phyloP scores from a whole-genome alignment of 2,329 filamentous ascomycete genomes.

The Alternaria consortialis region DNA sequence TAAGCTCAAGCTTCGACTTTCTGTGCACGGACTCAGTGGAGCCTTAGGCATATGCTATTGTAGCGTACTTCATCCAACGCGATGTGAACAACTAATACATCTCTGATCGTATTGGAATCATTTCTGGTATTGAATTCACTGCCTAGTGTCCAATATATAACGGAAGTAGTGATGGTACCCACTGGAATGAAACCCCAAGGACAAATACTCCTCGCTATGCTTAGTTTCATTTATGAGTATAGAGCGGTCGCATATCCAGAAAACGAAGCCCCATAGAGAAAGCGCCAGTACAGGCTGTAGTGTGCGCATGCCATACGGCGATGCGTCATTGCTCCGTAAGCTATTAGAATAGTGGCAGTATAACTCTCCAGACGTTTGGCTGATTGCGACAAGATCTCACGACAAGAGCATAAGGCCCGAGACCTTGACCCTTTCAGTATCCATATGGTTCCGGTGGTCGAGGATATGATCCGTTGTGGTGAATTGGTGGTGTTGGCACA shows the following conservation, averaged over 20 bases:
- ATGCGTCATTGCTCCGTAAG: not conserved
- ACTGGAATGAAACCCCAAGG: not conserved
- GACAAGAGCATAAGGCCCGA: not conserved
- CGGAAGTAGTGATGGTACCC: not conserved
- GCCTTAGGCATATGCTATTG: not conserved
- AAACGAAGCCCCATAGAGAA: not conserved
- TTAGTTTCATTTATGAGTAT: slow-evolving; percentile 15
- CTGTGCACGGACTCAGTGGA: slow-evolving; percentile 16
- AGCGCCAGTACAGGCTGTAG: slow-evolving; percentile 21
- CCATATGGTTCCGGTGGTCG: slow-evolving; percentile 36
- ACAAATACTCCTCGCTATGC: slow-evolving; percentile 42
- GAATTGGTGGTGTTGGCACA: slow-evolving; percentile 48
- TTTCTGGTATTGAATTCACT: not conserved
- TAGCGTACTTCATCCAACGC: not conserved
- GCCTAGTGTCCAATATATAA: not conserved
- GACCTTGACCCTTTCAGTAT: slow-evolving; percentile 14
- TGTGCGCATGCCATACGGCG: not conserved
- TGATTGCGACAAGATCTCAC: not conserved
- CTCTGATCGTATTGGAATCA: not conserved
- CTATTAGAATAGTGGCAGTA: not conserved
- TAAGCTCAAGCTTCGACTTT: slow-evolving; percentile 14
- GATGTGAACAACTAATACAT: not conserved
- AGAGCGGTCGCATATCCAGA: not conserved
- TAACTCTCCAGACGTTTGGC: not conserved
- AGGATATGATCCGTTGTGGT: slow-evolving; percentile 36